Conservation (phyloP, 2,329 filamentous ascomycete genomes). For the Colletotrichum shisoi region DNA sequence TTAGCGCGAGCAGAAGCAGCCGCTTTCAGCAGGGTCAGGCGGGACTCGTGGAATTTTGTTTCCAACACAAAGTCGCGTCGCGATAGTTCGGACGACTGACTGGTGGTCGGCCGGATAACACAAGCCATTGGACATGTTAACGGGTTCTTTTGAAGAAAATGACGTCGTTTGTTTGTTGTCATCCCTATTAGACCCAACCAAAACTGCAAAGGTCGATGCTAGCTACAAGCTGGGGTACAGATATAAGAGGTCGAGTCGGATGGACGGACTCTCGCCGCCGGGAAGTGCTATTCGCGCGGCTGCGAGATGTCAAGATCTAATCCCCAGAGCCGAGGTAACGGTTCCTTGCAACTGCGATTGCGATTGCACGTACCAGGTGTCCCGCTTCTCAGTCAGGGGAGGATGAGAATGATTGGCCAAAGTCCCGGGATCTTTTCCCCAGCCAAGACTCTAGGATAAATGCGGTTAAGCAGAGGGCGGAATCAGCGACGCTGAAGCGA, state of each 20-base stretch:
- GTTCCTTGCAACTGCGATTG: neutral
- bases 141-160: neutral
- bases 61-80: neutral
- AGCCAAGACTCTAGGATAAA: neutral
- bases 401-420: neutral
- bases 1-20: constrained; percentile 10
- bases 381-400: neutral
- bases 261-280: constrained; percentile 11
- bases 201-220: neutral
- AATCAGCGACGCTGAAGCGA: neutral
- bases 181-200: neutral
- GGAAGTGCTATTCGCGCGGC: constrained; percentile 17
- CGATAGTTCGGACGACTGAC: constrained; percentile 12
- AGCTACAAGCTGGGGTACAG: constrained; percentile 18
- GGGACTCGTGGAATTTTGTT: neutral
- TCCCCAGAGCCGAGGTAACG: constrained; percentile 10
- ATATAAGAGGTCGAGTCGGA: constrained; percentile 1
- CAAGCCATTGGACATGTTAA: constrained; percentile 15
- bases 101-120: neutral
- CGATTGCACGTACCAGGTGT: constrained; percentile 13
- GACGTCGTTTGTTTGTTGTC: constrained; percentile 9
- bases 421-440: neutral
- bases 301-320: constrained; percentile 14
- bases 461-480: neutral
- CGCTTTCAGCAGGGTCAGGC: constrained; percentile 15